Conservation (phyloP, 495 filamentous ascomycete species). For the Aspergillus kassunensis region DNA sequence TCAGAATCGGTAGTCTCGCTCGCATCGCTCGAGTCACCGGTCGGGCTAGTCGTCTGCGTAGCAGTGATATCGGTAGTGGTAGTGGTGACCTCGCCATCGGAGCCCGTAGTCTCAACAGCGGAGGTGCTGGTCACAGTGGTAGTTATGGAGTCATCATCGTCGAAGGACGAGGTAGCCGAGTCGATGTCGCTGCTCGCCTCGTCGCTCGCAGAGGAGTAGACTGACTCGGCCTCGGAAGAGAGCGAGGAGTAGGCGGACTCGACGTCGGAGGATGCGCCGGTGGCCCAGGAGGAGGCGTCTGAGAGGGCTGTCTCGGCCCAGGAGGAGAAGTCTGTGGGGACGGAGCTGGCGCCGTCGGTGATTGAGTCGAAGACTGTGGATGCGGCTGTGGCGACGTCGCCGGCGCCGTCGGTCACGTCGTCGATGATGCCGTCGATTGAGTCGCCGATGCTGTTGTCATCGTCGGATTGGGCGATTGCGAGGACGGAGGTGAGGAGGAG, state of each 20-base stretch:
- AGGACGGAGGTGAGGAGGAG: slow-evolving; percentile 18
- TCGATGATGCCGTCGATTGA: slow-evolving; percentile 9
- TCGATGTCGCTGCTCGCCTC: slow-evolving; percentile 19
- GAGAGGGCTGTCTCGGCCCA: slow-evolving; percentile 18
- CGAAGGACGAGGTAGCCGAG: slow-evolving; percentile 8
- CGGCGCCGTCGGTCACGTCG: slow-evolving; percentile 6
- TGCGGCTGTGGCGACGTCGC: slow-evolving; percentile 9
- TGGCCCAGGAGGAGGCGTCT: slow-evolving; percentile 13
- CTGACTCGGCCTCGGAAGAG: slow-evolving; percentile 16
- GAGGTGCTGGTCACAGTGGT: slow-evolving; percentile 4
- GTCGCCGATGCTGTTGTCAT: neutral
- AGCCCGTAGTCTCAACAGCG: slow-evolving; percentile 2
- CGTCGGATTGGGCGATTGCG: slow-evolving; percentile 4
- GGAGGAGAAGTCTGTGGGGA: slow-evolving; percentile 12
- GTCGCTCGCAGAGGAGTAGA: slow-evolving; percentile 11
- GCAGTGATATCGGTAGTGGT: slow-evolving; percentile 6
- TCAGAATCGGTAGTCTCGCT: slow-evolving; percentile 5
- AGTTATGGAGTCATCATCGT: slow-evolving; percentile 11
- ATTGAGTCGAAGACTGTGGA: slow-evolving; percentile 10
- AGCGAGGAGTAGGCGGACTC: slow-evolving; percentile 15
- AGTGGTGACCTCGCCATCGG: slow-evolving; percentile 1
- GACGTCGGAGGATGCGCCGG: slow-evolving; percentile 1
- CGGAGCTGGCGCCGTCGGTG: slow-evolving; percentile 5
- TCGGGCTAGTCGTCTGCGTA: neutral
- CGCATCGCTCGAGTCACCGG: neutral